These are phyloP conservation scores for Laburnicola sp. DNA, from an alignment of 2,329 filamentous ascomycete species.

Conservation along the genomic window DNA sequence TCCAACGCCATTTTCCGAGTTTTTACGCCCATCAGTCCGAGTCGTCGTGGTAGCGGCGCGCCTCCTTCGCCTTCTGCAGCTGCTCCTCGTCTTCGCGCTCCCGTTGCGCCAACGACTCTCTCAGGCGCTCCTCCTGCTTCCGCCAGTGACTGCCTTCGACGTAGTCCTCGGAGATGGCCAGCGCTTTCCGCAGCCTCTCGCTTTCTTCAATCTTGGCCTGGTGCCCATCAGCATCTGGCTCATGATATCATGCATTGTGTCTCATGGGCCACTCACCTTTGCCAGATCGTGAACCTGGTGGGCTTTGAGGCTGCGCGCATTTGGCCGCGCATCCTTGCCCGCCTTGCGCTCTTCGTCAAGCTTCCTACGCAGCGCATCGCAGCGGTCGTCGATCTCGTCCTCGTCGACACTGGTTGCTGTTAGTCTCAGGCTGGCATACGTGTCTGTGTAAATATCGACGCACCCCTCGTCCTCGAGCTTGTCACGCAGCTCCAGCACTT, in stretches of 20 bases:
- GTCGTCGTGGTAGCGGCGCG: conserved; percentile 32
- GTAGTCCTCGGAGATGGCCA: conserved; percentile 85
- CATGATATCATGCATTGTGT: neutral
- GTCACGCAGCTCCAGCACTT: conserved; percentile 88
- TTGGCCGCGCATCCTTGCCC: conserved; percentile 40
- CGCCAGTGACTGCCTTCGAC: conserved; percentile 86
- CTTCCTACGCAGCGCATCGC: conserved; percentile 66
- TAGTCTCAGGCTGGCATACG: neutral
- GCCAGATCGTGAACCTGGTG: conserved; percentile 97
- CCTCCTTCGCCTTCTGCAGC: conserved; percentile 27
- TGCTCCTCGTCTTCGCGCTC: conserved; percentile 41
- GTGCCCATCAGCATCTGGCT: neutral
- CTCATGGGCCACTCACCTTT: conserved; percentile 48
- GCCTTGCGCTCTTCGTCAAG: conserved; percentile 55
- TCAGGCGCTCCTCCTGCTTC: conserved; percentile 73
- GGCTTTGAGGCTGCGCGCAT: conserved; percentile 69
- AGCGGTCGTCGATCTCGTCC: conserved; percentile 83
- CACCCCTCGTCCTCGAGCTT: conserved; percentile 88
- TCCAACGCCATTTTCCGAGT: neutral
- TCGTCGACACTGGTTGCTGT: conserved; percentile 67
- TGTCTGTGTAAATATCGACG: conserved; percentile 26
- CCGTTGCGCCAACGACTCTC: conserved; percentile 48
- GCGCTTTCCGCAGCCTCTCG: conserved; percentile 79
- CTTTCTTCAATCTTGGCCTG: conserved; percentile 91
- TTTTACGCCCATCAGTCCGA: conserved; percentile 27